These are phyloP conservation scores for Ceratocystis diversiconidia DNA, from an alignment of 2,329 filamentous ascomycete species.

Conservation along the genomic window DNA sequence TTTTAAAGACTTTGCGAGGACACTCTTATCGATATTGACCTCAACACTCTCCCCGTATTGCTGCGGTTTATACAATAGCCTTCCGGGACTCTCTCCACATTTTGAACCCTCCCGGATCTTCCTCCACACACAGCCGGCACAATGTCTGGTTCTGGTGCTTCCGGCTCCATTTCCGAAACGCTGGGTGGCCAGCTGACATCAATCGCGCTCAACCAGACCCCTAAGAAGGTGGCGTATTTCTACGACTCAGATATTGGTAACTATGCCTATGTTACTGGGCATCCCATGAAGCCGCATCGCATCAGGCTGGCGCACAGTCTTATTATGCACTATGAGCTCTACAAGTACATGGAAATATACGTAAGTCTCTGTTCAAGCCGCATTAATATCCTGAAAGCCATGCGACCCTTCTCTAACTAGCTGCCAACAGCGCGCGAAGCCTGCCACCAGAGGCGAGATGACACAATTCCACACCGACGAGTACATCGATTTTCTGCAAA, in stretches of 20 bases:
- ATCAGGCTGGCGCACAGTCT: constrained; percentile 89
- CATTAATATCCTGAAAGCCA: background rate
- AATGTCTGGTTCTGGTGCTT: constrained; percentile 14
- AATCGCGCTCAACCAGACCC: constrained; percentile 33
- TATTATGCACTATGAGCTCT: constrained; percentile 89
- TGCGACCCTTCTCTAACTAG: constrained; percentile 8
- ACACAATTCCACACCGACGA: constrained; percentile 88
- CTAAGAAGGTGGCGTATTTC: constrained; percentile 90
- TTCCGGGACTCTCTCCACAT: background rate
- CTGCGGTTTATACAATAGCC: background rate
- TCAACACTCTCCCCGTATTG: background rate
- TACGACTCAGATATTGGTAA: constrained; percentile 98
- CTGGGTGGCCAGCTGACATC: constrained; percentile 26
- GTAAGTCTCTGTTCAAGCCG: constrained; percentile 39
- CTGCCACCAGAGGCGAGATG: constrained; percentile 79
- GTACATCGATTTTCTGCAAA: constrained; percentile 88
- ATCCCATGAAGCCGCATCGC: constrained; percentile 98
- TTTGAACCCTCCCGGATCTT: background rate
- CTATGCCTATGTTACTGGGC: constrained; percentile 90
- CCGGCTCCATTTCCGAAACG: constrained; percentile 15
- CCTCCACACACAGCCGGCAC: background rate
- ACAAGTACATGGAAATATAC: constrained; percentile 94
- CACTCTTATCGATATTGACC: background rate
- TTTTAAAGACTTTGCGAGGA: background rate
- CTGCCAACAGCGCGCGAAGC: constrained; percentile 56